These are phyloP conservation scores for Aciculosporium take DNA, from an alignment of 2,329 filamentous ascomycete genomes.

Conservation along the genomic window DNA sequence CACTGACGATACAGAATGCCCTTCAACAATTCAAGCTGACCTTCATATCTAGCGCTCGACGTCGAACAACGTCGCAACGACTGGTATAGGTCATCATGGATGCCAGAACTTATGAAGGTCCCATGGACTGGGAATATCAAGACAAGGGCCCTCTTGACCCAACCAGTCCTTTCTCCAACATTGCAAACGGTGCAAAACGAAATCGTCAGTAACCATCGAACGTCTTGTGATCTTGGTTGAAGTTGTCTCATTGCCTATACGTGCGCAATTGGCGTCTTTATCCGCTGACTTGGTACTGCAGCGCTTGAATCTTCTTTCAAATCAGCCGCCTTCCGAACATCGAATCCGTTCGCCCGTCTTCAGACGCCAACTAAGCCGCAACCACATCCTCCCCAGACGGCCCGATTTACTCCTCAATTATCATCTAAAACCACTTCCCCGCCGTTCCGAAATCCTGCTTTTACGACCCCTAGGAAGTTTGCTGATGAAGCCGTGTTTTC, in stretches of 20 bases:
- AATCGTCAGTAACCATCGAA: slow-evolving; percentile 24
- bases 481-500: slow-evolving; percentile 39
- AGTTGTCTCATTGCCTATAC: not conserved
- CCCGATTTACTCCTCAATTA: slow-evolving; percentile 31
- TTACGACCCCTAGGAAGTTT: slow-evolving; percentile 47
- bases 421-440: slow-evolving; percentile 29
- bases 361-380: slow-evolving; percentile 28
- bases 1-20: slow-evolving; percentile 10
- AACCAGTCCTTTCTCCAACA: slow-evolving; percentile 46
- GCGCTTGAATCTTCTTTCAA: slow-evolving; percentile 26
- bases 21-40: not conserved
- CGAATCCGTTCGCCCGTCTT: slow-evolving; percentile 22
- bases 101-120: slow-evolving; percentile 42
- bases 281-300: slow-evolving; percentile 13
- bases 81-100: slow-evolving; percentile 25
- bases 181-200: slow-evolving; percentile 26
- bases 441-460: slow-evolving; percentile 48
- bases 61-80: not conserved
- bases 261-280: not conserved
- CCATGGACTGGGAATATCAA: slow-evolving; percentile 55
- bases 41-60: not conserved
- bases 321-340: slow-evolving; percentile 15
- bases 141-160: slow-evolving; percentile 41
- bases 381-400: slow-evolving; percentile 25
- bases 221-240: not conserved